These are phyloP conservation scores for Globisporangium alternatum DNA, from an alignment of 352 stramenopile species.

Conservation along the genomic window DNA sequence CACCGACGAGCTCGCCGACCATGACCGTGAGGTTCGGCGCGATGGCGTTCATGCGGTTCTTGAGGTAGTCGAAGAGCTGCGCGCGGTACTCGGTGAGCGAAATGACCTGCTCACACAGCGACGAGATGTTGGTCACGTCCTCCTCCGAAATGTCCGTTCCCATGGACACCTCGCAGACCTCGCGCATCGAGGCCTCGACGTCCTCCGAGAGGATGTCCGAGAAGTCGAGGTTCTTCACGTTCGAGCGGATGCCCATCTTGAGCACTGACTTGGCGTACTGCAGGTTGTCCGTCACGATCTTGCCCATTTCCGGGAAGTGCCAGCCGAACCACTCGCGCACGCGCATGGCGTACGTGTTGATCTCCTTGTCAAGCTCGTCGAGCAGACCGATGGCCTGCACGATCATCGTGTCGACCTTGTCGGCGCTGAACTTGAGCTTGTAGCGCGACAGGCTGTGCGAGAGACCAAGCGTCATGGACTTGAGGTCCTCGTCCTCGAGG, in stretches of 20 bases:
- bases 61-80: conserved; percentile 99
- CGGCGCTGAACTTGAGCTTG: conserved; percentile 99
- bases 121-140: conserved; percentile 97
- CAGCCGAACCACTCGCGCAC: conserved; percentile 99
- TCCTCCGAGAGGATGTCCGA: conserved; percentile 87
- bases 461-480: conserved; percentile 99
- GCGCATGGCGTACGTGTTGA: conserved; percentile 99
- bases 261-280: conserved; percentile 98
- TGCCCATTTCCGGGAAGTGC: conserved; percentile 97
- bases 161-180: conserved; percentile 99
- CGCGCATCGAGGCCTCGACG: conserved; percentile 95
- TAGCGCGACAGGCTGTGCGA: conserved; percentile 98
- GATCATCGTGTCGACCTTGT: conserved; percentile 99
- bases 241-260: conserved; percentile 91
- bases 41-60: conserved; percentile 99
- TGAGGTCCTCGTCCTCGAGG: conserved; percentile 88
- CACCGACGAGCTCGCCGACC: conserved; percentile 98
- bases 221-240: conserved; percentile 94
- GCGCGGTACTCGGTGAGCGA: conserved; percentile 88
- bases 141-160: conserved; percentile 99
- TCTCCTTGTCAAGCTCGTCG: conserved; percentile 99
- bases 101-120: conserved; percentile 91
- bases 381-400: conserved; percentile 99
- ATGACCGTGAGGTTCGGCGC: conserved; percentile 99
- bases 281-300: conserved; percentile 98